Percentiles rank a stretch among this genome's conserved stretches.
These are phyloP conservation scores for Wallemia ichthyophaga DNA, from an alignment of 1,284 basidiomycete species.

Conservation along the genomic window DNA sequence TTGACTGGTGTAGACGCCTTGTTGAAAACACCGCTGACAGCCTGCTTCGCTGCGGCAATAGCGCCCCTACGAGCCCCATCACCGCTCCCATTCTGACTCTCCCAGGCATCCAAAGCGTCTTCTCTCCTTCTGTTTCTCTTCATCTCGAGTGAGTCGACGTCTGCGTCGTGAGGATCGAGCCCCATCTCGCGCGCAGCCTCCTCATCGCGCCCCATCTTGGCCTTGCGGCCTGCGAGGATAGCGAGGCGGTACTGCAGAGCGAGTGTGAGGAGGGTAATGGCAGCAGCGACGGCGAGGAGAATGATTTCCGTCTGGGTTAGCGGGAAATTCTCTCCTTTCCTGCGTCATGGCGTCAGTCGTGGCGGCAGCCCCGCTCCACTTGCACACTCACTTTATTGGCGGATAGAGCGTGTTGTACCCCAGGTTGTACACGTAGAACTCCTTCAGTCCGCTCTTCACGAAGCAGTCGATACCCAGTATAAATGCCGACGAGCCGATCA, in stretches of 20 bases:
- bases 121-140: background rate
- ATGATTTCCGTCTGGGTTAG: background rate
- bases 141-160: background rate
- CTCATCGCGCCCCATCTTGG: background rate
- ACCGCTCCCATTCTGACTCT: background rate
- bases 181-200: background rate
- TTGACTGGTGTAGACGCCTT: background rate
- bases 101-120: background rate
- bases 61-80: background rate
- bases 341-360: background rate
- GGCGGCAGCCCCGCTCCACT: background rate
- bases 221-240: background rate
- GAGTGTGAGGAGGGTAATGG: background rate
- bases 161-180: background rate
- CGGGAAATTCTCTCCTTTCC: background rate
- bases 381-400: background rate
- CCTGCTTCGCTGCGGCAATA: background rate
- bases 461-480: slow-evolving; percentile 12
- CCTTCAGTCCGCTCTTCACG: slow-evolving; percentile 9
- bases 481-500: slow-evolving; percentile 10
- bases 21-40: background rate
- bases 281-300: background rate
- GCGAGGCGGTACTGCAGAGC: background rate
- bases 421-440: slow-evolving; percentile 6
- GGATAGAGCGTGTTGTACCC: background rate